Evolutionary conservation across 1,284 basidiomycete genomes (phyloP), one percentile per base, ranked within the genome.

Genomic region (Athelia sp.): DNA sequence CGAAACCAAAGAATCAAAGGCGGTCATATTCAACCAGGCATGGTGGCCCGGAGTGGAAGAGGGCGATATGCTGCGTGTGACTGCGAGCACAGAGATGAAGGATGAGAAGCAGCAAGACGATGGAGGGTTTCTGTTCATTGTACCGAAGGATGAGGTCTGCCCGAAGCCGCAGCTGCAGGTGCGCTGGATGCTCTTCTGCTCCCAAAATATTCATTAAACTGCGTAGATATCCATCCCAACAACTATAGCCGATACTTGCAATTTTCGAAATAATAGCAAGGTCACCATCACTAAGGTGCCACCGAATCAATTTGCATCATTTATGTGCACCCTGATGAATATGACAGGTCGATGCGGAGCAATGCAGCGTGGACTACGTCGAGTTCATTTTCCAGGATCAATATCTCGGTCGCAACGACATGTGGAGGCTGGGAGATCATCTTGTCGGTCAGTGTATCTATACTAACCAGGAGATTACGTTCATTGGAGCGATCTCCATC

Each of bases 361-460:
- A 72, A 32, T 82, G 81, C 55, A 76, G 75, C 35, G 90, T 90
- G 1, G 88, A 93, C 55, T 90, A 87, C 62, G 76, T 96, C 47
- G 94, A 97, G 60, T 78, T 97, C 48, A 82, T 84, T 44, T 97
- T 97, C 63, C 87, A 90, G 57, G 93, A 96, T 61, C 92, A 94
- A 62, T 95, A 95, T 61, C 75, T 96, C 10, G 93, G 92, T 21
- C 81, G 94, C 47, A 91, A 90, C 49, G 93, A 96, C 58, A 94
- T 95, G 91, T 96, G 93, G 88, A 76, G 90, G 40, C 74, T 95
- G 13, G 82, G 82, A 23, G 83, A 87, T 63, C 77, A 84, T 47
- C 74, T 96, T 34, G 82, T 85, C 2, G 84, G 85, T n/a, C 87
- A 89, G 60, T 87, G 83, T 58, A 69, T 87, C 14, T 82, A 86